These are phyloP conservation scores for Ammopiptanthus mongolicus DNA, from an alignment of 306 rosid species.

Conservation along the genomic window DNA sequence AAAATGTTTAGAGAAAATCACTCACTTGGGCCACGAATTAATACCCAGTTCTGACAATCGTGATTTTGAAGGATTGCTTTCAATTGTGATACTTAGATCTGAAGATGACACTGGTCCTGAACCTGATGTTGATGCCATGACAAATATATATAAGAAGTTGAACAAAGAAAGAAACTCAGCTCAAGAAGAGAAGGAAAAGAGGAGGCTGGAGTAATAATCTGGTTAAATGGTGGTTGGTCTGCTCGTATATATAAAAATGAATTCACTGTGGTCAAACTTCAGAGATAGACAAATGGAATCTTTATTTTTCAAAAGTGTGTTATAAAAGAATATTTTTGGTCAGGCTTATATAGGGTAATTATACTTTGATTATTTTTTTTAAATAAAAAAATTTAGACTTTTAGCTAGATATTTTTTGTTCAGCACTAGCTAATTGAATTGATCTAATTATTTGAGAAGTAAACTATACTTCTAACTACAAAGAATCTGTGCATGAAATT, in stretches of 20 bases:
- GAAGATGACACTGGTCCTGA: slow-evolving; percentile 29
- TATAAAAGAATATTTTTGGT: slow-evolving; percentile 1
- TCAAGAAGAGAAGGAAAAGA: not conserved
- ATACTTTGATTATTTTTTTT: not conserved
- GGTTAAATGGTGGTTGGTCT: slow-evolving; percentile 27
- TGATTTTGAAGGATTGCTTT: slow-evolving; percentile 58
- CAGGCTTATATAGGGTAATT: not conserved
- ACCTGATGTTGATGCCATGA: slow-evolving; percentile 34
- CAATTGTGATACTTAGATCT: slow-evolving; percentile 41
- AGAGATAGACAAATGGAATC: not conserved
- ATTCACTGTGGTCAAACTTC: not conserved
- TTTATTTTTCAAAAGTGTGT: not conserved
- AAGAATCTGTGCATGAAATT: not conserved
- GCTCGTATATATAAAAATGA: not conserved
- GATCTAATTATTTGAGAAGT: not conserved
- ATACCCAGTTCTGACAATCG: slow-evolving; percentile 51
- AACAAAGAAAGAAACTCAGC: not conserved
- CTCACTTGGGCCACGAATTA: slow-evolving; percentile 76
- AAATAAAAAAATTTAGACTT: not conserved
- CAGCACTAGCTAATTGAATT: not conserved
- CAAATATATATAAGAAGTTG: not conserved
- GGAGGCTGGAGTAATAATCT: not conserved
- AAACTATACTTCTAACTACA: not conserved
- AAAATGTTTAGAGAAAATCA: not conserved
- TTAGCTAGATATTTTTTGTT: not conserved